Evolutionary conservation across 352 stramenopile genomes (phyloP).

Genomic region (Pythium monospermum): DNA sequence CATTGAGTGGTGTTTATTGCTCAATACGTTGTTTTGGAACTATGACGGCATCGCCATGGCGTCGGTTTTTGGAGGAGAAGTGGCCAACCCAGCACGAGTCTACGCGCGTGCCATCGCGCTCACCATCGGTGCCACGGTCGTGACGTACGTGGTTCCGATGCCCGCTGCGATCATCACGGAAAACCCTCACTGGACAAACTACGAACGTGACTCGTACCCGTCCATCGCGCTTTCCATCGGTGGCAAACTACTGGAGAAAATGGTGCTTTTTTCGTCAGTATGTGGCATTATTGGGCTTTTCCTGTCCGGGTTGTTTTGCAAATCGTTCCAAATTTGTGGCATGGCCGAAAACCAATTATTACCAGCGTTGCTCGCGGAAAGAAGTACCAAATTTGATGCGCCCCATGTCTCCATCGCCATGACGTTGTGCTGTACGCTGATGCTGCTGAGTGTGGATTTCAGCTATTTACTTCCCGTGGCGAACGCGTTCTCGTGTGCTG

Average conservation of each 20-base stretch:
- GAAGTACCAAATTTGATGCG: conserved; percentile 27
- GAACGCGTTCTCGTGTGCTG: conserved; percentile 87
- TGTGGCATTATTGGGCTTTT: conserved; percentile 86
- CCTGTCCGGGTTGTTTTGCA: conserved; percentile 85
- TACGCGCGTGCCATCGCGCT: conserved; percentile 86
- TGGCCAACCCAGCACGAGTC: conserved; percentile 72
- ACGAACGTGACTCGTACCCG: conserved; percentile 85
- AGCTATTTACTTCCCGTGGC: conserved; percentile 77
- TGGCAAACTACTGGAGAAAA: conserved; percentile 73
- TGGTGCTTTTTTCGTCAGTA: conserved; percentile 73
- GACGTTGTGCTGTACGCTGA: conserved; percentile 33
- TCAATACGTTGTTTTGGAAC: conserved; percentile 97
- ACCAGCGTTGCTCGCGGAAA: conserved; percentile 67
- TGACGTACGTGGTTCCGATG: conserved; percentile 88
- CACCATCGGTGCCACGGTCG: conserved; percentile 62
- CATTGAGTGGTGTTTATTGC: conserved; percentile 73
- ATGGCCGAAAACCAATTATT: conserved; percentile 82
- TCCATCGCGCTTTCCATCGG: conserved; percentile 75
- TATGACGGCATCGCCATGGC: conserved; percentile 92
- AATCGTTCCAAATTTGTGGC: conserved; percentile 81
- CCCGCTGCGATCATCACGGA: conserved; percentile 67
- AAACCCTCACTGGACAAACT: conserved; percentile 52
- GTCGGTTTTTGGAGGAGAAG: conserved; percentile 88
- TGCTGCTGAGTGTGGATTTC: conserved; percentile 52
- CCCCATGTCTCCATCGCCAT: conserved; percentile 32